These are phyloP conservation scores for Cucurbita argyrosperma DNA, from an alignment of 306 rosid genomes.

Conservation along the genomic window DNA sequence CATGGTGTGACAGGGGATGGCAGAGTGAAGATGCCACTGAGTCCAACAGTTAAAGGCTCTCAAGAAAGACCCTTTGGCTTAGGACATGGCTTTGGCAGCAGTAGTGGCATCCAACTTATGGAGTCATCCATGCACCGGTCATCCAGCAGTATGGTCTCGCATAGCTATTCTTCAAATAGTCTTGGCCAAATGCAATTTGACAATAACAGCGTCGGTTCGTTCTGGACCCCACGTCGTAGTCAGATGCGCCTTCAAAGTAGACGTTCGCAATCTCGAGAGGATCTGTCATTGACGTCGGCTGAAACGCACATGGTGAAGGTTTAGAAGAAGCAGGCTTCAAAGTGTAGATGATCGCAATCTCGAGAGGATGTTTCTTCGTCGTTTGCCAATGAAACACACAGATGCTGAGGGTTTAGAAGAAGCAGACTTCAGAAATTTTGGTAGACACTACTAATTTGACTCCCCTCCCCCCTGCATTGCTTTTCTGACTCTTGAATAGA, in stretches of 20 bases:
- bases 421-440: slow-evolving; percentile 25
- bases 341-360: slow-evolving; percentile 88
- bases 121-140: slow-evolving; percentile 56
- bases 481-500: slow-evolving; percentile 6
- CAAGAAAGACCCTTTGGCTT: slow-evolving; percentile 46
- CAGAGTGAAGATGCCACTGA: slow-evolving; percentile 73
- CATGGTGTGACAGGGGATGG: slow-evolving; percentile 52
- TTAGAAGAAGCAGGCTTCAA: slow-evolving; percentile 40
- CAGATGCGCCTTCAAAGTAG: slow-evolving; percentile 93
- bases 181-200: slow-evolving; percentile 80
- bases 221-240: slow-evolving; percentile 72
- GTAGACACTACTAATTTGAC: slow-evolving; percentile 21
- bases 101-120: slow-evolving; percentile 50
- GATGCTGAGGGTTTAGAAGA: slow-evolving; percentile 45
- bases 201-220: slow-evolving; percentile 36
- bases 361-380: slow-evolving; percentile 81
- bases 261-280: slow-evolving; percentile 96
- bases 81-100: slow-evolving; percentile 30
- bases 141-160: slow-evolving; percentile 47
- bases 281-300: slow-evolving; percentile 55
- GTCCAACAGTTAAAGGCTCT: slow-evolving; percentile 59
- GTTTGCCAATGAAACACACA: slow-evolving; percentile 62
- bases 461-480: slow-evolving; percentile 5
- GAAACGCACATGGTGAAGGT: slow-evolving; percentile 67
- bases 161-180: slow-evolving; percentile 71